phyloP scores from a whole-genome alignment of 768 basidiomycete species.

The Collybiopsis confluens region DNA sequence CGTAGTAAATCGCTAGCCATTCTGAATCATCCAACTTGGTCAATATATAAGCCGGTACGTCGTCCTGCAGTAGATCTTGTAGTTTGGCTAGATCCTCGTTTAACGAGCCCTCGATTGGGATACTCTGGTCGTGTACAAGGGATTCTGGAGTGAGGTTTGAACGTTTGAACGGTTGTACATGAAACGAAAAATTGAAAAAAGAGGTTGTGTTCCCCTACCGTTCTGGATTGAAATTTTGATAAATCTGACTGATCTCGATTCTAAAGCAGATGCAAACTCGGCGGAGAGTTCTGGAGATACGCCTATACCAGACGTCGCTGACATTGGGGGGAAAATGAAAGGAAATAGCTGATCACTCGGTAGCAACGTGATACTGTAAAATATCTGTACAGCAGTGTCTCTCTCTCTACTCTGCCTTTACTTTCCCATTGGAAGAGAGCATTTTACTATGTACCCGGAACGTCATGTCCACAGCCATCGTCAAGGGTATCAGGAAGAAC shows the following conservation, averaged over 20 bases:
- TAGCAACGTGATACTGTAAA: no score
- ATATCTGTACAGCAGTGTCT: no score
- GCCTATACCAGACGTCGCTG: slow-evolving; percentile 68
- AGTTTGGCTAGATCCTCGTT: slow-evolving; percentile 58
- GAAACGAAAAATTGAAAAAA: no score
- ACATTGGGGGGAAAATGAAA: slow-evolving; percentile 41
- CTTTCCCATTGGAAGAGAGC: background rate
- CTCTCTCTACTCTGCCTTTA: background rate
- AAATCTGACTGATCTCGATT: slow-evolving; percentile 54
- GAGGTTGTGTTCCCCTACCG: slow-evolving; percentile 59
- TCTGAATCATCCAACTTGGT: slow-evolving; percentile 58
- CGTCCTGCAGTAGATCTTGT: slow-evolving; percentile 51
- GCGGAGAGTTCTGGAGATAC: slow-evolving; percentile 54
- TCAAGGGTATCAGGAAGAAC: slow-evolving; percentile 52
- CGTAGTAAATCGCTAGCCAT: slow-evolving; percentile 77
- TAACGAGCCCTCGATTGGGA: slow-evolving; percentile 48
- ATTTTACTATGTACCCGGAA: slow-evolving; percentile 6
- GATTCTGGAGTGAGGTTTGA: slow-evolving; percentile 47
- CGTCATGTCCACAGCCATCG: slow-evolving; percentile 56
- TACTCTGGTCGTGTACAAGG: slow-evolving; percentile 55
- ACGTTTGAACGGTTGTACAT: no score
- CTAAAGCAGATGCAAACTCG: slow-evolving; percentile 55
- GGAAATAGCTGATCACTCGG: background rate
- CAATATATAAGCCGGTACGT: slow-evolving; percentile 73
- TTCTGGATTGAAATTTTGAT: slow-evolving; percentile 74